Conservation (phyloP, 805 yeast genomes). For the Nakazawaea populi region DNA sequence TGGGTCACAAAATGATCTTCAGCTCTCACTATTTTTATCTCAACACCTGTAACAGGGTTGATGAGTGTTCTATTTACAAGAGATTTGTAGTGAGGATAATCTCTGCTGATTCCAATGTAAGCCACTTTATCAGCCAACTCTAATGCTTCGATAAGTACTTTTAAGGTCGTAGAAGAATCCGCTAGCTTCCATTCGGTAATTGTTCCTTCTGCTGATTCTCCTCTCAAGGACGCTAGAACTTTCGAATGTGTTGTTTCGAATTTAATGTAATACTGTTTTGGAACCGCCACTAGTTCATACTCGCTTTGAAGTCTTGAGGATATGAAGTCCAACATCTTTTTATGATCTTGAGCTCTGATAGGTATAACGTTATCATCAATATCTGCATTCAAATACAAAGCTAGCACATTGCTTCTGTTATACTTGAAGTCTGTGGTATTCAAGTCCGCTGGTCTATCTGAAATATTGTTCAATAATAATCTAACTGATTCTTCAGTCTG, state of each 20-base stretch:
- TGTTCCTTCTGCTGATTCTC: neutral
- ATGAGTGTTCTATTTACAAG: neutral
- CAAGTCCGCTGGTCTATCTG: neutral
- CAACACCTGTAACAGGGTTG: constrained; percentile 3
- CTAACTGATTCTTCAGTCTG: constrained; percentile 2
- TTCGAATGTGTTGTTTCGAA: neutral
- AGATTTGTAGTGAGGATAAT: neutral
- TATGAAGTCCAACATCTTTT: neutral
- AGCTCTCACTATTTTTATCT: neutral
- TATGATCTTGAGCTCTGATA: neutral
- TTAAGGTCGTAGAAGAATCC: neutral
- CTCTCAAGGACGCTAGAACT: neutral
- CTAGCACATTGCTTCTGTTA: constrained; percentile 4
- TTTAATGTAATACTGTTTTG: constrained; percentile 2
- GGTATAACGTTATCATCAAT: neutral
- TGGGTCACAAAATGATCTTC: neutral
- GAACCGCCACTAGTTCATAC: neutral
- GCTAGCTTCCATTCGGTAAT: neutral
- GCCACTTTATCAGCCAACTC: constrained; percentile 5
- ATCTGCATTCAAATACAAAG: neutral
- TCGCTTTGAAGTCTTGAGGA: neutral
- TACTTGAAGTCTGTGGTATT: neutral
- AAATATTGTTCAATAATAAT: constrained; percentile 4
- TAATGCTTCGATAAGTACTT: neutral
- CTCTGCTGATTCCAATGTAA: constrained; percentile 1